Evolutionary conservation across 345 rosid species (phyloP), one percentile per base, ranked within the genome.

Genomic region (Eucalyptus curtisii): DNA sequence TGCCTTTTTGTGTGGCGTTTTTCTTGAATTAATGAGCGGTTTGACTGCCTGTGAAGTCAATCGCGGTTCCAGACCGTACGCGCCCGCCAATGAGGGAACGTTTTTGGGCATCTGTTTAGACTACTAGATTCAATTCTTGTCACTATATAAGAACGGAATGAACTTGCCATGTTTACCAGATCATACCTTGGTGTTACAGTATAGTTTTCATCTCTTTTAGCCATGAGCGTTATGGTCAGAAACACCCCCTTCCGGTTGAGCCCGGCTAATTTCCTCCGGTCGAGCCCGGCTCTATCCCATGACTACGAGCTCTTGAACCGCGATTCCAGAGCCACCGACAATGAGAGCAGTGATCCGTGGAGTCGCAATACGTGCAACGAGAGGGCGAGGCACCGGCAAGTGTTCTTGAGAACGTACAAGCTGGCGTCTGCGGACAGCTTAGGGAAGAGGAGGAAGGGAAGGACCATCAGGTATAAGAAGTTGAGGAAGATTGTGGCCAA

Each of bases 331-430:
- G 27, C 3, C 1, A 12, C 82, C 4, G 7, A 37, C 8, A 3
- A 42, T 2, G 45, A 76, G 82, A 76, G 47, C 8, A 13, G 24
- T 5, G 82, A 76, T 76, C 15, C 5, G 8, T 40, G 82, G 82
- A 76, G 82, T 40, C 15, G 3, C 8, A 22, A 40, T 17, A 20
- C 30, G 5, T 3, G 93, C 80, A 88, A 90, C 14, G 90, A 88
- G 86, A 90, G 94, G 89, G 94, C 94, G 1, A 94, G 64, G 91
- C 93, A 93, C 24, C 90, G 96, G 91, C 95, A 85, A 90, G 90
- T 93, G 30, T 94, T 92, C 55, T 91, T 95, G 40, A 92, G 88
- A 14, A 92, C 94, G 1, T 95, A 94, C 90, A 93, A 88, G 90
- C 86, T 95, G 82, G 86, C 92, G 5, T 91, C 91, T 12, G 45